Conservation (phyloP, 78 protist species). For the Chrysochromulina parva region DNA sequence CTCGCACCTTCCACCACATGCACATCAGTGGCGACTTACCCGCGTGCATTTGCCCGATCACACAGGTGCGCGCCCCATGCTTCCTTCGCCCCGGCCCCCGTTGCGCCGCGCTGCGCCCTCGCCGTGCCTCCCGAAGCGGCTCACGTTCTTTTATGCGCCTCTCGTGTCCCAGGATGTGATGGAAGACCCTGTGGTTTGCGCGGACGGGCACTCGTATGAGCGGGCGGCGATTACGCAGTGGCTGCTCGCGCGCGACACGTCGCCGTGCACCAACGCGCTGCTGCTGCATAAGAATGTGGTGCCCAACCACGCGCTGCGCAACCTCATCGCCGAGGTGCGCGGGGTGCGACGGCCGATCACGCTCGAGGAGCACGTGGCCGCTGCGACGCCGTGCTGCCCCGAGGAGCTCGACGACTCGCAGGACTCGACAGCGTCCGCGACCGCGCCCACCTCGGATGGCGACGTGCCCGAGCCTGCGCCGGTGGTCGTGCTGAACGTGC, state of each 20-base stretch:
- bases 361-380: constrained; percentile 3
- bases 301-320: constrained; percentile 33
- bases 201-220: constrained; percentile 50
- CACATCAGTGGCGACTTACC: neutral
- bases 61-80: too few species aligned
- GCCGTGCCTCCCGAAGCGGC: too few species aligned
- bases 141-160: too few species aligned
- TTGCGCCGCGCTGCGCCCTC: too few species aligned
- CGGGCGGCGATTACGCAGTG: constrained; percentile 27
- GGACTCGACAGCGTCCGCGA: neutral
- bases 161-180: constrained; percentile 56
- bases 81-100: too few species aligned
- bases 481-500: neutral
- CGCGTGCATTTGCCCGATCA: constrained; percentile 17
- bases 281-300: constrained; percentile 30
- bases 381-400: neutral
- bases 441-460: neutral
- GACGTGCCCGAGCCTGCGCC: neutral
- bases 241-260: constrained; percentile 29
- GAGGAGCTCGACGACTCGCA: neutral
- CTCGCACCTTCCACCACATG: too few species aligned
- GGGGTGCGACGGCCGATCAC: constrained; percentile 12
- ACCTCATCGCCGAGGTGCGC: constrained; percentile 21
- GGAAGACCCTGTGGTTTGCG: constrained; percentile 53
- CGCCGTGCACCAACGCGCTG: constrained; percentile 31